phyloP scores from a whole-genome alignment of 176 grass and related monocot genomes.

The Aegilops longissima region DNA sequence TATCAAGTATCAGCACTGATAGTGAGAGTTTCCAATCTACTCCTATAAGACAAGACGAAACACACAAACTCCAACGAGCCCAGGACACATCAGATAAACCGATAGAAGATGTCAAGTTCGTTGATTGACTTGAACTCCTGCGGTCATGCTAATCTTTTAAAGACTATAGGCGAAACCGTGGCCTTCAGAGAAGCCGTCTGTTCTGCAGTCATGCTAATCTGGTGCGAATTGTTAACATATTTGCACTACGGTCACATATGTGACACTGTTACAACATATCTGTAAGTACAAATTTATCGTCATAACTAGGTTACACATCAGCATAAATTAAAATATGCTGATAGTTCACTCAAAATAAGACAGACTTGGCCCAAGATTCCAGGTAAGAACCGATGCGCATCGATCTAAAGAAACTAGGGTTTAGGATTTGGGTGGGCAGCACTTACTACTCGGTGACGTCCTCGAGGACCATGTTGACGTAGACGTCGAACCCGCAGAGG shows the following conservation, averaged over 20 bases:
- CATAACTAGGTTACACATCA: background rate
- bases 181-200: too few relatives aligned
- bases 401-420: constrained; percentile 18
- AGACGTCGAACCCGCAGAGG: constrained; percentile 92
- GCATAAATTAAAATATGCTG: background rate
- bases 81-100: background rate
- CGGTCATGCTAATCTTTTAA: too few relatives aligned
- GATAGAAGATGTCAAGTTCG: background rate
- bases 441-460: constrained; percentile 99
- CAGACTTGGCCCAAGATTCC: background rate
- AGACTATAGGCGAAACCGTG: too few relatives aligned
- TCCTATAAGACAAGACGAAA: background rate
- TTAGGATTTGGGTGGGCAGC: constrained; percentile 41
- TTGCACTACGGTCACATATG: background rate
- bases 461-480: constrained; percentile 99
- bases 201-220: background rate
- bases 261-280: background rate
- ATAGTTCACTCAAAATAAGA: constrained; percentile 17
- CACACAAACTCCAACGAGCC: background rate
- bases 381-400: background rate
- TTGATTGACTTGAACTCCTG: background rate
- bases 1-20: background rate
- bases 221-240: background rate
- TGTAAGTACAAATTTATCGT: background rate
- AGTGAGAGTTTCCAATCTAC: background rate